Evolutionary conservation across 2,329 filamentous ascomycete genomes (phyloP).

Genomic region (Calonectria henricotiae): DNA sequence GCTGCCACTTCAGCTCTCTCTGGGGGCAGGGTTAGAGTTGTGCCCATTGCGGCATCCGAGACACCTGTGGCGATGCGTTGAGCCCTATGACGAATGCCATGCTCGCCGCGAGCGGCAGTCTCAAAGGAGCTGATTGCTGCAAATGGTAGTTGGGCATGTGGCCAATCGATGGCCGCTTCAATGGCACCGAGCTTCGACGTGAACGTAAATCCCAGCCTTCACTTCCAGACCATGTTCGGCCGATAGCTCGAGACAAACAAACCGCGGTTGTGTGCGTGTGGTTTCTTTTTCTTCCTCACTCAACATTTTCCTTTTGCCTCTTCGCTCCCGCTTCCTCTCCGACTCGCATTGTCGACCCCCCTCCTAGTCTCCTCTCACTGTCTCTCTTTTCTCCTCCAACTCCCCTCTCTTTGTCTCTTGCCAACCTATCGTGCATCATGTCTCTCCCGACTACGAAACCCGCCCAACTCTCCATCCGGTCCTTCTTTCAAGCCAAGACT

Average conservation of each 20-base stretch:
- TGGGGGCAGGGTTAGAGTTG: constrained; percentile 1
- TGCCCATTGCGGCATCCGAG: constrained; percentile 33
- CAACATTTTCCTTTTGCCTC: constrained; percentile 13
- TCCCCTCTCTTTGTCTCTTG: too few species aligned
- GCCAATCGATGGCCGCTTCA: constrained; percentile 4
- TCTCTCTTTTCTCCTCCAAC: background rate
- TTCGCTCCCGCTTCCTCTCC: background rate
- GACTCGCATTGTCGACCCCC: constrained; percentile 1
- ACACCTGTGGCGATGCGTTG: constrained; percentile 19
- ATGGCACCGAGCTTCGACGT: constrained; percentile 11
- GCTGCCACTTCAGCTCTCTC: background rate
- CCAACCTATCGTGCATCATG: constrained; percentile 53
- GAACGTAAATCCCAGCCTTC: constrained; percentile 24
- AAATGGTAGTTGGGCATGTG: constrained; percentile 19
- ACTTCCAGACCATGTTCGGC: constrained; percentile 24
- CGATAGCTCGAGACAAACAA: constrained; percentile 14
- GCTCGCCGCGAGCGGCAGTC: constrained; percentile 1
- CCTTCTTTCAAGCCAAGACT: constrained; percentile 72
- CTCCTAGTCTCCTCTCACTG: background rate
- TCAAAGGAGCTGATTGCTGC: constrained; percentile 8
- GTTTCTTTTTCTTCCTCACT: background rate
- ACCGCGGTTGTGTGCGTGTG: constrained; percentile 4
- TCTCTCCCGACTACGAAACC: constrained; percentile 61
- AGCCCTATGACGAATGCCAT: constrained; percentile 9
- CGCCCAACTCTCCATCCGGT: constrained; percentile 73